Base-by-base conservation (phyloP, 2,329 filamentous ascomycete species). In the Aschersonia sp. region DNA sequence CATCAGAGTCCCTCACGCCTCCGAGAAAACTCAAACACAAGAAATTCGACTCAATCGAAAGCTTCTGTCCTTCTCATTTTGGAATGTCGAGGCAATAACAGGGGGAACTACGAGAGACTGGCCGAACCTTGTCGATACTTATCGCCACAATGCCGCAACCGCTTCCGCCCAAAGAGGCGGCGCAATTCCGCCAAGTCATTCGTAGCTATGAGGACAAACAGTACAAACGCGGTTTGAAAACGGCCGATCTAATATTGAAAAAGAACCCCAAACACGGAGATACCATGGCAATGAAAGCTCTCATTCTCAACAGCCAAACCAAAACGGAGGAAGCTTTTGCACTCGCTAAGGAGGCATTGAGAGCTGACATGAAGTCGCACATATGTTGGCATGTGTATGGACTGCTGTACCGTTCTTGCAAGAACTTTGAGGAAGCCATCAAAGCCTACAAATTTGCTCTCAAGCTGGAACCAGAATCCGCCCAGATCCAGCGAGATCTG, bases 381-480 rank as follows among this genome's bases (percentile, higher is more conserved):
- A 89, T 98, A 59, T 97, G 89, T 74, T 98, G 92, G 92, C 94
- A 98, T 67, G 92, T 98, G 51, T 98, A 97, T 65, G 92, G 94
- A 32, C 70, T 98, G 56, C 76, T 98, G 46, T 97, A 94, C 69
- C 83, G 91, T 46, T 84, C 87, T 45, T 84, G 85, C 61, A 97
- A 97, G 75, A 97, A 98, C 68, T 97, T 94, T 58, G 92, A 97
- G 65, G 92, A 97, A 70, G 91, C 94, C 7, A 96, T 96, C 71
- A 97, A 97, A 74, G 94, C 92, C 50, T 98, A 98, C 74, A 94
- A 94, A 64, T 95, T 94, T 65, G 92, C 92, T 12, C 72, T 98
- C 57, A 82, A 80, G 62, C 77, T 97, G 51, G 92, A 98, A 61
- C 91, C 94, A n/a, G 89, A 94, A 29, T 95, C 88, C 10, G 75